phyloP scores from a whole-genome alignment of 345 rosid genomes.

The Eucalyptus pauciflora region DNA sequence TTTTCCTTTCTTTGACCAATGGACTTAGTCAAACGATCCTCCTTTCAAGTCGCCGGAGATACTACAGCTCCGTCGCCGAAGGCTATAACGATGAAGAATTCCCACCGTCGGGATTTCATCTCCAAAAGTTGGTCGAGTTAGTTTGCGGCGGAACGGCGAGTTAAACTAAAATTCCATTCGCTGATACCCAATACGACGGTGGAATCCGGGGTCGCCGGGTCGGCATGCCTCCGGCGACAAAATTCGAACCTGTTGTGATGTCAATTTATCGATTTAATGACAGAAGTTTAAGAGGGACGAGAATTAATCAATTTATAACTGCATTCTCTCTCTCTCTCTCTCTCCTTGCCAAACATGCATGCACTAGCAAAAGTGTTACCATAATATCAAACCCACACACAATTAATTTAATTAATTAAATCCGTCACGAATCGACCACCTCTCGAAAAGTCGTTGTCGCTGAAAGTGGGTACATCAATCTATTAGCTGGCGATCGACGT shows the following conservation, averaged over 20 bases:
- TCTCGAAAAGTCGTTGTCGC: neutral
- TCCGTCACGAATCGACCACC: neutral
- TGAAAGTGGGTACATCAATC: neutral
- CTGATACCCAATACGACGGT: fast-evolving
- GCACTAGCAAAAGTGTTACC: neutral
- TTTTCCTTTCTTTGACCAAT: neutral
- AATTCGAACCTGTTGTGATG: neutral
- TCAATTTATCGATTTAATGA: neutral
- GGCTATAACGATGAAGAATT: too few species aligned
- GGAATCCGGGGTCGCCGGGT: neutral
- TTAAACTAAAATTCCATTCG: neutral
- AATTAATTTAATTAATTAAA: neutral
- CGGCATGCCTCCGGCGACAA: neutral
- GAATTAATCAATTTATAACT: neutral
- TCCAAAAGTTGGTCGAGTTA: neutral
- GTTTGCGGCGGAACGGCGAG: neutral
- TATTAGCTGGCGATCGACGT: neutral
- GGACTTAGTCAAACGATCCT: neutral
- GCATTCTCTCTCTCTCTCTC: neutral
- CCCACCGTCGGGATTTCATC: neutral
- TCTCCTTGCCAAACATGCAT: neutral
- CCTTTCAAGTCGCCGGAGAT: neutral
- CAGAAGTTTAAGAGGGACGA: neutral
- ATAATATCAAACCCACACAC: neutral
- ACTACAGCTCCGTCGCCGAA: neutral